Conservation (phyloP, 176 grass and related monocot genomes). For the Hsuehochloa calcarea region DNA sequence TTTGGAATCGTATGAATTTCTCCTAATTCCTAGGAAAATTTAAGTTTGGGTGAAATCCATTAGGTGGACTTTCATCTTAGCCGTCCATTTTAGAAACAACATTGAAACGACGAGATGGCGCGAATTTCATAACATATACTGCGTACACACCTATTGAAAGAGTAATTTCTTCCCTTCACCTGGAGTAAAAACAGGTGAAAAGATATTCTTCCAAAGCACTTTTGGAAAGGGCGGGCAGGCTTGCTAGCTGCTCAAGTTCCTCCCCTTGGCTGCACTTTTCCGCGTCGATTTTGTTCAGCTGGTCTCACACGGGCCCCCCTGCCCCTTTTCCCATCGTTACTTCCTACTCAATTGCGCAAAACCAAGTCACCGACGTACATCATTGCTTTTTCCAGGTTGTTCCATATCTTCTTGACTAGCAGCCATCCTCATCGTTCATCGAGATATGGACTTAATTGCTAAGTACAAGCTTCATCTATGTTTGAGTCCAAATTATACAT, state of each 20-base stretch:
- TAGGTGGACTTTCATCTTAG: too few species aligned
- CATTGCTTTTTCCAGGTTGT: background rate
- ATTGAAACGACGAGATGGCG: background rate
- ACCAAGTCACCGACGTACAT: background rate
- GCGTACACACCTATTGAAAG: background rate
- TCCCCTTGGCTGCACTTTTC: background rate
- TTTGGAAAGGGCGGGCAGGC: background rate
- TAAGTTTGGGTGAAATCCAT: background rate
- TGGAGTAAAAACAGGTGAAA: background rate
- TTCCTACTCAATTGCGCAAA: background rate
- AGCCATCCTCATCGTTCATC: background rate
- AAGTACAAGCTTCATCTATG: background rate
- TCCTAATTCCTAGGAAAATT: too few species aligned
- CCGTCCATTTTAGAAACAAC: background rate
- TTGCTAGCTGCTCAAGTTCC: background rate
- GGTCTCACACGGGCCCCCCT: background rate
- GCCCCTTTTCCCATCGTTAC: background rate
- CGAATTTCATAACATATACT: background rate
- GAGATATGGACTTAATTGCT: too few species aligned
- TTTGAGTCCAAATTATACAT: background rate
- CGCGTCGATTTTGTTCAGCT: background rate
- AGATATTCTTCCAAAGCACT: constrained; percentile 16
- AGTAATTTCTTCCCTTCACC: background rate
- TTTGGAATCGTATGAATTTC: too few species aligned
- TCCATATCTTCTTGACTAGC: background rate